These are phyloP conservation scores for Gossypium mustelinum DNA, from an alignment of 345 rosid species.

Conservation along the genomic window DNA sequence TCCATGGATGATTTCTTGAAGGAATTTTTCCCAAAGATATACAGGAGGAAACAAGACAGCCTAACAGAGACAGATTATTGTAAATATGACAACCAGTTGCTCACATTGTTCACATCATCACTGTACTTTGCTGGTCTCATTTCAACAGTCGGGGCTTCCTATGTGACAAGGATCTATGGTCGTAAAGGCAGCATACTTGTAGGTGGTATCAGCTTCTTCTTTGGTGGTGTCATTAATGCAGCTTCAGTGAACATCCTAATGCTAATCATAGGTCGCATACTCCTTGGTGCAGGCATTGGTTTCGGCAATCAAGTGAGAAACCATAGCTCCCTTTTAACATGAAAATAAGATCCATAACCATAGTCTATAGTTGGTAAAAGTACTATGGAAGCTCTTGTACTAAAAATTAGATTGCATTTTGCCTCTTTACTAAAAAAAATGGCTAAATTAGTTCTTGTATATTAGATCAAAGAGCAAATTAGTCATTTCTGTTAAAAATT, in stretches of 20 bases:
- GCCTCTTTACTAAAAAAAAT: too few relatives aligned
- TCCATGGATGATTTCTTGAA: constrained; percentile 95
- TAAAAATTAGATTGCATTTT: too few relatives aligned
- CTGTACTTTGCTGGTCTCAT: constrained; percentile 82
- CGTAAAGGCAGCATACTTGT: constrained; percentile 66
- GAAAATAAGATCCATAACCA: too few relatives aligned
- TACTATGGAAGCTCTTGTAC: too few relatives aligned
- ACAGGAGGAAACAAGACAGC: constrained; percentile 61
- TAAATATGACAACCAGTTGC: constrained; percentile 75
- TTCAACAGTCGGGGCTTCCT: constrained; percentile 71
- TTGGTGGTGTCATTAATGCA: constrained; percentile 71
- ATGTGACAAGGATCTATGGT: constrained; percentile 59
- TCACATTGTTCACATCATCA: constrained; percentile 83
- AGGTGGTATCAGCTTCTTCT: constrained; percentile 74
- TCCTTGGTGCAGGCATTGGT: constrained; percentile 80
- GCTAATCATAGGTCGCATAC: constrained; percentile 65
- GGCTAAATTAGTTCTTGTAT: too few relatives aligned
- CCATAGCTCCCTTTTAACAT: neutral
- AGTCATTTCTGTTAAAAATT: too few relatives aligned
- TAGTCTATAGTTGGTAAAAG: too few relatives aligned
- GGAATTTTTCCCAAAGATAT: constrained; percentile 65
- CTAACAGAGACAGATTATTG: constrained; percentile 84
- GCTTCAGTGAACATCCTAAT: constrained; percentile 54
- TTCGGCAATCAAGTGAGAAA: constrained; percentile 77
- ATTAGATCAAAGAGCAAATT: too few relatives aligned